Evolutionary conservation across 176 grass and related monocot genomes (phyloP).

Genomic region (Avena insularis): DNA sequence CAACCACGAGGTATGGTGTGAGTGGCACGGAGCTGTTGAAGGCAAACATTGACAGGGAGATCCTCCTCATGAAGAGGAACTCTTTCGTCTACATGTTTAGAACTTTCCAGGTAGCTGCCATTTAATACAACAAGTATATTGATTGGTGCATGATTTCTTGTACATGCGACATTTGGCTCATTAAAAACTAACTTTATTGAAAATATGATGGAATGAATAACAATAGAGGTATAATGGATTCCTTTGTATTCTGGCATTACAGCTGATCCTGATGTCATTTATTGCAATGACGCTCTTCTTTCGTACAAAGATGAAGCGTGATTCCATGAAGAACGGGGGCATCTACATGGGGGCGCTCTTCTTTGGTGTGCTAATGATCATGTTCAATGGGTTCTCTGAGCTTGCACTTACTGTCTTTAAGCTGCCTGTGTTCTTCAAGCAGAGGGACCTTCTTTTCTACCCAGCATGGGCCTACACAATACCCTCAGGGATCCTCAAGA

Average conservation of each 20-base stretch:
- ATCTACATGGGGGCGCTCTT: slow-evolving; percentile 76
- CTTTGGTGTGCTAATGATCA: slow-evolving; percentile 72
- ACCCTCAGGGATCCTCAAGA: slow-evolving; percentile 87
- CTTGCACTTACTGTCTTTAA: slow-evolving; percentile 69
- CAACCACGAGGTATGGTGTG: slow-evolving; percentile 72
- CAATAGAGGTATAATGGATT: slow-evolving; percentile 24
- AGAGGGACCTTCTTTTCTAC: slow-evolving; percentile 89
- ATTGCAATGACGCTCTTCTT: slow-evolving; percentile 87
- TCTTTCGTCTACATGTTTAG: slow-evolving; percentile 95
- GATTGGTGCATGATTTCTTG: neutral
- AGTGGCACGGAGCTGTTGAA: slow-evolving; percentile 71
- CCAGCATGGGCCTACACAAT: slow-evolving; percentile 91
- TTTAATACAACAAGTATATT: slow-evolving; percentile 10
- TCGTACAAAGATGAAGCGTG: slow-evolving; percentile 77
- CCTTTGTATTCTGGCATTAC: slow-evolving; percentile 29
- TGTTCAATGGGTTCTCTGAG: slow-evolving; percentile 92
- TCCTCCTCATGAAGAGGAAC: slow-evolving; percentile 97
- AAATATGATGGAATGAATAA: slow-evolving; percentile 13
- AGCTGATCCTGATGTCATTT: slow-evolving; percentile 66
- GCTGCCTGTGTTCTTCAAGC: slow-evolving; percentile 94
- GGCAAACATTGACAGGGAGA: slow-evolving; percentile 75
- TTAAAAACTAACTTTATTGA: neutral
- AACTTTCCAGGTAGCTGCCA: slow-evolving; percentile 59
- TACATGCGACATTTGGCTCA: neutral
- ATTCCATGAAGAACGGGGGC: slow-evolving; percentile 38